These are phyloP conservation scores for Pyracantha coccinea DNA, from an alignment of 331 rosid species.

Conservation along the genomic window DNA sequence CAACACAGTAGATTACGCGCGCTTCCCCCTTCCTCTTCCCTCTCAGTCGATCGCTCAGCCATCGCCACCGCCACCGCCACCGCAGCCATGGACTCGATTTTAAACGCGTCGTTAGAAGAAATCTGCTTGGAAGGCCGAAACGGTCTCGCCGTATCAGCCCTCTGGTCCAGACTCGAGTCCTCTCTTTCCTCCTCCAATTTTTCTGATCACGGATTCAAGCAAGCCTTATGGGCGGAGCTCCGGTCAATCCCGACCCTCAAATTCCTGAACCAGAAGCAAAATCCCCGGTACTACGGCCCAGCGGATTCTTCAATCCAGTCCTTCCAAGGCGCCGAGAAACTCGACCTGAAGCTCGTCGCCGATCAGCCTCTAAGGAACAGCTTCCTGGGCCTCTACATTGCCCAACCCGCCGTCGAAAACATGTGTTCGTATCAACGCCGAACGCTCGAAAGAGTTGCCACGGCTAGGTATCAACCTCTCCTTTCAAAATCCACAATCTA, in stretches of 20 bases:
- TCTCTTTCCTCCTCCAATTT: slow-evolving; percentile 32
- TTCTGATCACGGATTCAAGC: slow-evolving; percentile 37
- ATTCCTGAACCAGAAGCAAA: slow-evolving; percentile 22
- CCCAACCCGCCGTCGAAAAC: slow-evolving; percentile 27
- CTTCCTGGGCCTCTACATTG: slow-evolving; percentile 66
- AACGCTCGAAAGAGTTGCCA: slow-evolving; percentile 56
- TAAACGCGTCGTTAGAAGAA: slow-evolving; percentile 58
- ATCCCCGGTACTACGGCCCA: slow-evolving; percentile 2
- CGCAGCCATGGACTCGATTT: slow-evolving; percentile 32
- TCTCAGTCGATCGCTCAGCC: not conserved
- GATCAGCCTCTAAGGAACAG: slow-evolving; percentile 36
- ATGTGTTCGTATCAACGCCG: slow-evolving; percentile 39
- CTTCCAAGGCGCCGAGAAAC: slow-evolving; percentile 37
- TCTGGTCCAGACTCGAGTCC: slow-evolving; percentile 44
- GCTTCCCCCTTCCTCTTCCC: not conserved
- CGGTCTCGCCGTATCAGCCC: slow-evolving; percentile 40
- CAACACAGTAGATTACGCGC: too few species aligned
- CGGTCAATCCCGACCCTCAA: slow-evolving; percentile 56
- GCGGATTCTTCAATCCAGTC: slow-evolving; percentile 36
- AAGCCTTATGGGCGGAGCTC: slow-evolving; percentile 51
- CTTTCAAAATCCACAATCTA: not conserved
- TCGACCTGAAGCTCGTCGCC: slow-evolving; percentile 44
- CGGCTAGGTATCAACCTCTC: slow-evolving; percentile 26
- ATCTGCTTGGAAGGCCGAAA: slow-evolving; percentile 43
- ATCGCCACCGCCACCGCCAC: not conserved